phyloP scores from a whole-genome alignment of 2,329 filamentous ascomycete species.

The Pseudogymnoascus sp. region DNA sequence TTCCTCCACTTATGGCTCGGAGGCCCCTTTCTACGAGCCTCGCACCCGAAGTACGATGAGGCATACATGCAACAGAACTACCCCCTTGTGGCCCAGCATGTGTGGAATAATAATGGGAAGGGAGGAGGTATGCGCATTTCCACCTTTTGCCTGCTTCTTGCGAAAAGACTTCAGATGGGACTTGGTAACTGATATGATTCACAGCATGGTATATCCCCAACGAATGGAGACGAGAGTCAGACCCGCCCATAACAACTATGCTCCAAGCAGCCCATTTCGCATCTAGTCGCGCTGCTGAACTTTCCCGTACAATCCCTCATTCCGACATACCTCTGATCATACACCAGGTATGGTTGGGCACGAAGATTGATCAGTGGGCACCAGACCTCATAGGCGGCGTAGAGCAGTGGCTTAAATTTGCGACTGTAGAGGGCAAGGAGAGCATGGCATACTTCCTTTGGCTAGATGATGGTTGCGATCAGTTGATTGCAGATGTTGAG shows the following conservation, averaged over 20 bases:
- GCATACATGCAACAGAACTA: no score
- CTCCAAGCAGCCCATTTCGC: conserved; percentile 25
- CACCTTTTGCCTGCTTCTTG: not conserved
- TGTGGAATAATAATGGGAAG: not conserved
- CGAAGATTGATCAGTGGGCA: conserved; percentile 23
- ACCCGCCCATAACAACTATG: conserved; percentile 17
- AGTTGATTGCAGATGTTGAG: conserved; percentile 24
- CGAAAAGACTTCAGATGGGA: not conserved
- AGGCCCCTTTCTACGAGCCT: no score
- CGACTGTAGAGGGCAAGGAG: conserved; percentile 11
- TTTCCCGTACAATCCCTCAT: conserved; percentile 14
- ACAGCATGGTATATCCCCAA: conserved; percentile 10
- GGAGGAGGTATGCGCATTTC: not conserved
- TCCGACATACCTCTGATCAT: conserved; percentile 26
- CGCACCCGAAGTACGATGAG: no score
- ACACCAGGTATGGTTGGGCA: conserved; percentile 29
- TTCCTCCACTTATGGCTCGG: no score
- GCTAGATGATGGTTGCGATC: conserved; percentile 26
- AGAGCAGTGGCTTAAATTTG: conserved; percentile 25
- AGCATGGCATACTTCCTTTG: conserved; percentile 29
- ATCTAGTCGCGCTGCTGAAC: conserved; percentile 11
- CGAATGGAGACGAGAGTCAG: conserved; percentile 9
- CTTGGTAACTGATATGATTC: not conserved
- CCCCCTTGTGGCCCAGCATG: no score
- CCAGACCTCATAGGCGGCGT: conserved; percentile 20